Percentiles rank a stretch among this genome's conserved stretches.
Conservation (phyloP, 2,329 filamentous ascomycete species). For the Beauveria rudraprayagi region DNA sequence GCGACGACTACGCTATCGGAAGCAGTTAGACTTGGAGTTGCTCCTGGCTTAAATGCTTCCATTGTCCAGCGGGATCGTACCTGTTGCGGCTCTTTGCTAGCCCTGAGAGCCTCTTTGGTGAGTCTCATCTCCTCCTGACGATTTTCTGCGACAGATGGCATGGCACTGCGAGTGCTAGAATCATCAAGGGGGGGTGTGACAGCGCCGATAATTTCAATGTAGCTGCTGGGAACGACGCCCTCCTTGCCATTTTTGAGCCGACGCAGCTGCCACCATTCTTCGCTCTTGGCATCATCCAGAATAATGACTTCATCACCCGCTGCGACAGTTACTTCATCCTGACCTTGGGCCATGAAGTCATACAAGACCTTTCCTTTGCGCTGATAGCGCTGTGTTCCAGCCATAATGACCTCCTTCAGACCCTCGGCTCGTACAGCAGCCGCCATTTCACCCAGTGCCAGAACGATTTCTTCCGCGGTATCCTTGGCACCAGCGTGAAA, state of each 20-base stretch:
- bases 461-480: constrained; percentile 88
- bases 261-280: constrained; percentile 97
- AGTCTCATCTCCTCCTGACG: constrained; percentile 73
- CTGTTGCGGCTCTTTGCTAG: constrained; percentile 48
- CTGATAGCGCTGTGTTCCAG: constrained; percentile 58
- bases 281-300: constrained; percentile 82
- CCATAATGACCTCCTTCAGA: constrained; percentile 76
- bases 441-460: constrained; percentile 78
- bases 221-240: constrained; percentile 93
- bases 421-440: constrained; percentile 79
- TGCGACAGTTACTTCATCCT: constrained; percentile 90
- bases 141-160: constrained; percentile 68
- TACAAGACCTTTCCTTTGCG: constrained; percentile 86
- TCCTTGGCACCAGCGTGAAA: constrained; percentile 97
- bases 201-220: constrained; percentile 78
- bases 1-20: constrained; percentile 62
- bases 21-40: constrained; percentile 51
- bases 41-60: too few species aligned
- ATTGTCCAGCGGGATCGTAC: constrained; percentile 62
- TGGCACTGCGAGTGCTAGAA: constrained; percentile 41
- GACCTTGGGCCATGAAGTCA: constrained; percentile 92
- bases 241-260: constrained; percentile 87
- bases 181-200: constrained; percentile 43
- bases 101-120: constrained; percentile 69
- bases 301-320: constrained; percentile 86